A percentile compares a stretch with the other conserved stretches of the same genome.
phyloP scores from a whole-genome alignment of 495 filamentous ascomycete genomes.

The Bacidia gigantensis region DNA sequence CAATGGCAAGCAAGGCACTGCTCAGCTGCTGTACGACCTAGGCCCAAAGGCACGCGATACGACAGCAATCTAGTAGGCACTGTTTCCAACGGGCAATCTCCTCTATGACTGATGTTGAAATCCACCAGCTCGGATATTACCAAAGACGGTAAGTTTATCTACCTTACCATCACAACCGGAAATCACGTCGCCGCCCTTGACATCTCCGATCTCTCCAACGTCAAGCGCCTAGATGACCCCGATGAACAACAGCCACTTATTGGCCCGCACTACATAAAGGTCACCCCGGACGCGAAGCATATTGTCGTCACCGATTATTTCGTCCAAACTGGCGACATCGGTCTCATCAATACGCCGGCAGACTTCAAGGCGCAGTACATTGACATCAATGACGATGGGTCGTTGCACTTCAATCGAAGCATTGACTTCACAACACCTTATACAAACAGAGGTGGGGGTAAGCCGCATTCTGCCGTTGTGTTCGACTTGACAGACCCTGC shows the following conservation, averaged over 20 bases:
- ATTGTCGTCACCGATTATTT: conserved; percentile 52
- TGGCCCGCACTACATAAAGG: conserved; percentile 51
- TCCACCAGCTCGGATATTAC: conserved; percentile 38
- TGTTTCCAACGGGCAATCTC: not conserved
- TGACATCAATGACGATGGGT: conserved; percentile 40
- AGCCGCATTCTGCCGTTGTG: conserved; percentile 45
- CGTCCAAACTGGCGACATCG: conserved; percentile 48
- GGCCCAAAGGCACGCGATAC: conserved; percentile 42
- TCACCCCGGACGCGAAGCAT: conserved; percentile 51
- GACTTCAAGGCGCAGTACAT: conserved; percentile 52
- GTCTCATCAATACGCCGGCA: conserved; percentile 46
- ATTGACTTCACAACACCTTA: conserved; percentile 44
- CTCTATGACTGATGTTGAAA: not conserved
- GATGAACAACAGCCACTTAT: conserved; percentile 43
- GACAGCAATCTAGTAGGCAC: conserved; percentile 41
- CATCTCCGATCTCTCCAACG: conserved; percentile 44
- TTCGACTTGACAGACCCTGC: conserved; percentile 44
- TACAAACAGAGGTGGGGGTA: conserved; percentile 39
- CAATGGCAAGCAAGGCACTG: conserved; percentile 40
- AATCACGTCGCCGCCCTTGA: conserved; percentile 53
- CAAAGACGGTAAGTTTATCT: conserved; percentile 43
- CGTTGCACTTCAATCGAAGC: conserved; percentile 40
- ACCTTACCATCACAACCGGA: conserved; percentile 46
- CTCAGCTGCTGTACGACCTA: conserved; percentile 44
- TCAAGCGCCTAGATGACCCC: conserved; percentile 47